Percentiles rank a stretch among this genome's conserved stretches.
Evolutionary conservation across 2,329 filamentous ascomycete species (phyloP).

Genomic region (Ramularia endophylla): DNA sequence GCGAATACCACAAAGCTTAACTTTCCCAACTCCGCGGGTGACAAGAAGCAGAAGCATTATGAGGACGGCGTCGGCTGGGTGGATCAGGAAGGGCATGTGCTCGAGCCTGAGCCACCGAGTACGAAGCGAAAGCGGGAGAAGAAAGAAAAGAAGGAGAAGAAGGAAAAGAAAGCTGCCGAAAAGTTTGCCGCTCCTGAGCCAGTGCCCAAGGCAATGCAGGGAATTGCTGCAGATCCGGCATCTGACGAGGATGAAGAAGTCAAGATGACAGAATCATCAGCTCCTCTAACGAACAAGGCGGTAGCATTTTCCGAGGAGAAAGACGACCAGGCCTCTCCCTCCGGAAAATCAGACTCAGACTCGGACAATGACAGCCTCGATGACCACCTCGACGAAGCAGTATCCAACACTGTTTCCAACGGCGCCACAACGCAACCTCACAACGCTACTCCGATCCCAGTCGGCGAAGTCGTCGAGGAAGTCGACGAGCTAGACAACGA

Average conservation of each 20-base stretch:
- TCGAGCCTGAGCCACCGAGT: constrained; percentile 50
- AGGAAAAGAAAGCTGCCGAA: constrained; percentile 5
- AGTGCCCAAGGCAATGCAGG: constrained; percentile 2
- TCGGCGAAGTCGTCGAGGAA: constrained; percentile 7
- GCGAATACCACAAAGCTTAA: constrained; percentile 66
- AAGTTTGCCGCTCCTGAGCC: constrained; percentile 1
- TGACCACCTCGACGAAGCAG: constrained; percentile 14
- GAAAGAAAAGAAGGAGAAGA: constrained; percentile 9
- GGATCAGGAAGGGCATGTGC: constrained; percentile 67
- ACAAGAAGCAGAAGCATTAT: constrained; percentile 52
- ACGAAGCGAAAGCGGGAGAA: constrained; percentile 29
- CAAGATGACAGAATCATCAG: background rate
- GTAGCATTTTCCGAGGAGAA: too few species aligned
- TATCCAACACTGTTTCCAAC: constrained; percentile 16
- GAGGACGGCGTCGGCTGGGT: constrained; percentile 87
- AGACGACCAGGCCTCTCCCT: too few species aligned
- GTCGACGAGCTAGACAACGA: constrained; percentile 1
- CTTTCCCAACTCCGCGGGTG: constrained; percentile 37
- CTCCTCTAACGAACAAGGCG: constrained; percentile 6
- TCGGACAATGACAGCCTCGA: background rate
- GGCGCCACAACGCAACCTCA: constrained; percentile 6
- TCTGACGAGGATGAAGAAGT: constrained; percentile 6
- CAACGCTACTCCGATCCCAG: constrained; percentile 6
- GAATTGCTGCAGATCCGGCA: constrained; percentile 8
- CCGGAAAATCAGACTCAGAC: background rate